These are phyloP conservation scores for Ormosia emarginata DNA, from an alignment of 306 rosid species.

Conservation along the genomic window DNA sequence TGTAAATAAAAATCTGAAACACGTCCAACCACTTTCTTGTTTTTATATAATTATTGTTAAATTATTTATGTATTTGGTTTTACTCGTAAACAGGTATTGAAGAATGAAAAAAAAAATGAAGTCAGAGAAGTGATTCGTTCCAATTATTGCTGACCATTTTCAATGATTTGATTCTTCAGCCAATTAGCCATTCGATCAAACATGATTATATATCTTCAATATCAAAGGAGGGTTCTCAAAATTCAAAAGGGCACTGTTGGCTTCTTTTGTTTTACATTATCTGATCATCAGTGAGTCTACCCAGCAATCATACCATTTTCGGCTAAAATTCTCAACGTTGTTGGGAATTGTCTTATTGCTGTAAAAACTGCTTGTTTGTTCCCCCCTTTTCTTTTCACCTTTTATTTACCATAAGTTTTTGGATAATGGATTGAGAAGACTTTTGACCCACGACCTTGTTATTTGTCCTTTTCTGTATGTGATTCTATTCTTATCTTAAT, in stretches of 20 bases:
- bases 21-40: neutral
- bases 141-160: conserved; percentile 7
- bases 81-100: neutral
- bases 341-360: conserved; percentile 30
- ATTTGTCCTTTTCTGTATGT: conserved; percentile 1
- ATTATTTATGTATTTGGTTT: neutral
- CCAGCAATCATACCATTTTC: conserved; percentile 20
- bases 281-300: neutral
- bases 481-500: conserved; percentile 20
- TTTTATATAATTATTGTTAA: neutral
- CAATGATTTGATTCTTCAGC: conserved; percentile 22
- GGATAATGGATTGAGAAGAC: conserved; percentile 12
- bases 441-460: neutral
- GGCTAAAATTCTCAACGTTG: neutral
- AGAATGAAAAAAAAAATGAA: neutral
- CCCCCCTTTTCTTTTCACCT: neutral
- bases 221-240: conserved; percentile 11
- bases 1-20: neutral
- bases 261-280: conserved; percentile 1
- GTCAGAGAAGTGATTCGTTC: conserved; percentile 13
- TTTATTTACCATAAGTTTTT: conserved; percentile 4
- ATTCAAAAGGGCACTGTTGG: conserved; percentile 18
- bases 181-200: neutral
- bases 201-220: neutral
- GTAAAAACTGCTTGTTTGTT: neutral